Percentiles rank a stretch among this genome's conserved stretches.
These are phyloP conservation scores for Rhodotorula sp. DNA, from an alignment of 1,284 basidiomycete species.

Conservation along the genomic window DNA sequence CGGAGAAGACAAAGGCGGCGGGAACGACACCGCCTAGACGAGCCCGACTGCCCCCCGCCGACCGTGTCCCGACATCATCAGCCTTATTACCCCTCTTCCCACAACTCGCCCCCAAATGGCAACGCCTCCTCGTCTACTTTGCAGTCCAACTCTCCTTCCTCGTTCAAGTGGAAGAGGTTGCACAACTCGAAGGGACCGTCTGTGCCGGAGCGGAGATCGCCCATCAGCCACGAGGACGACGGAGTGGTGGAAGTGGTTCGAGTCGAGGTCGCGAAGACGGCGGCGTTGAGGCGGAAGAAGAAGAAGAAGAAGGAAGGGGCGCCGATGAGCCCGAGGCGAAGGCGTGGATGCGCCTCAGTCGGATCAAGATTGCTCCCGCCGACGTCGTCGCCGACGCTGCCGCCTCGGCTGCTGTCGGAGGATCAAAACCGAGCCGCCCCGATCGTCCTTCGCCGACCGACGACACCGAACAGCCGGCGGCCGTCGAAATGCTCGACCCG, in stretches of 20 bases:
- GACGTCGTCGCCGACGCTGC: too few species aligned
- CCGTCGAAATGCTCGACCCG: constrained; percentile 21
- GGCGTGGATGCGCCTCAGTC: constrained; percentile 18
- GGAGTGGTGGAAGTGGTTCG: too few species aligned
- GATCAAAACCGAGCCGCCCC: not conserved
- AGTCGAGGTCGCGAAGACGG: too few species aligned
- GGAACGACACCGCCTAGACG: not conserved
- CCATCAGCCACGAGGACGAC: too few species aligned
- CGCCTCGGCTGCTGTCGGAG: too few species aligned
- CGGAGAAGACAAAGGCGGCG: not conserved
- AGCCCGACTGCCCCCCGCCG: not conserved
- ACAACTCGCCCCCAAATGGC: not conserved
- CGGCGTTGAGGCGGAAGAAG: too few species aligned
- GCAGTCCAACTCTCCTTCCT: constrained; percentile 16
- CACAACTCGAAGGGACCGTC: constrained; percentile 7
- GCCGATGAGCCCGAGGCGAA: not conserved
- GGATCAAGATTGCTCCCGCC: not conserved
- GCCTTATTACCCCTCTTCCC: not conserved
- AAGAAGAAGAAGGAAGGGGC: too few species aligned
- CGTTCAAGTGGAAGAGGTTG: constrained; percentile 17
- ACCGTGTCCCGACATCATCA: not conserved
- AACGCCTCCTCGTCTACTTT: constrained; percentile 13
- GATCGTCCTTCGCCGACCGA: not conserved
- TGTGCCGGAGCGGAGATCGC: constrained; percentile 9
- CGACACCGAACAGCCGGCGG: not conserved